phyloP scores from a whole-genome alignment of 2,329 filamentous ascomycete genomes.

The Chaetomium strumarium region DNA sequence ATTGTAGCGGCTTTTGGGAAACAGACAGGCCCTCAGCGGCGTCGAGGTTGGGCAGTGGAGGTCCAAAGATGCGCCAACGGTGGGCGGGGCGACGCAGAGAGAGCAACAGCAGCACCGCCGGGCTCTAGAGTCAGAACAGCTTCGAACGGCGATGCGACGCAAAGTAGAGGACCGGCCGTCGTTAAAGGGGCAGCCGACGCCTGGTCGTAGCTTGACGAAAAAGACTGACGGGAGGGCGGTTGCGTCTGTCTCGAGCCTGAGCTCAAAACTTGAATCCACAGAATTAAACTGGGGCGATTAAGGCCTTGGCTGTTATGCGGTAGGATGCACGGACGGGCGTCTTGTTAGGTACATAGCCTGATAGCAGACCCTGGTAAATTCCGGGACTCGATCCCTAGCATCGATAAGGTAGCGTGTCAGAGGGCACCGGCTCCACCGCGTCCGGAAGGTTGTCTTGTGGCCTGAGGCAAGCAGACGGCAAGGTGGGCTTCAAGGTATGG shows the following conservation, averaged over 20 bases:
- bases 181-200: constrained; percentile 11
- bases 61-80: not conserved
- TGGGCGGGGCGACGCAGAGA: not conserved
- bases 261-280: constrained; percentile 16
- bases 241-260: constrained; percentile 2
- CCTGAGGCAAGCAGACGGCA: too few relatives aligned
- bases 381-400: too few relatives aligned
- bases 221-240: not conserved
- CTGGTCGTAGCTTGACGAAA: constrained; percentile 11
- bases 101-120: not conserved
- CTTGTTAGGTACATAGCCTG: too few relatives aligned
- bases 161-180: constrained; percentile 1
- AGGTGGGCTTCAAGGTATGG: too few relatives aligned
- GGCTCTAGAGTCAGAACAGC: not conserved
- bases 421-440: too few relatives aligned
- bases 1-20: constrained; percentile 44
- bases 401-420: too few relatives aligned
- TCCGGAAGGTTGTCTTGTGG: too few relatives aligned
- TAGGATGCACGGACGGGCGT: constrained; percentile 13
- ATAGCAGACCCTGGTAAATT: not conserved
- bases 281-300: constrained; percentile 16
- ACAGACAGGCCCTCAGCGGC: not conserved
- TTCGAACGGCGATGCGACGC: not conserved
- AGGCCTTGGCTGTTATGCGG: constrained; percentile 5
- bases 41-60: not conserved